phyloP scores from a whole-genome alignment of 495 filamentous ascomycete genomes.

The Podospora sp. region DNA sequence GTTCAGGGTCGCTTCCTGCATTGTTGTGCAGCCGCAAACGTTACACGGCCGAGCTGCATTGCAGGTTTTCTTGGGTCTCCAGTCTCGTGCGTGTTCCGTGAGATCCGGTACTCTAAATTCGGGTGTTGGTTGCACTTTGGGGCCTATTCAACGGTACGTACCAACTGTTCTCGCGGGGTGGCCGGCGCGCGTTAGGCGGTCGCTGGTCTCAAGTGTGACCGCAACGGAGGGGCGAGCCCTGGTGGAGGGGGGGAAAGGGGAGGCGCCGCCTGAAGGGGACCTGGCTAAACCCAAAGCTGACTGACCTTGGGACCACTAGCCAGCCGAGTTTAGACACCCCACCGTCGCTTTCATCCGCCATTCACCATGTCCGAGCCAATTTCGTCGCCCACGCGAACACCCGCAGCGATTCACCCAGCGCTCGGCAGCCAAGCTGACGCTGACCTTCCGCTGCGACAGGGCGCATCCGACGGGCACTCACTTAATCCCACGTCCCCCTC shows the following conservation, averaged over 20 bases:
- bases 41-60: constrained; percentile 22
- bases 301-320: neutral
- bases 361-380: constrained; percentile 39
- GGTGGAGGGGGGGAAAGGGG: neutral
- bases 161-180: neutral
- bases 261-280: constrained; percentile 1
- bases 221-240: neutral
- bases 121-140: neutral
- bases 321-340: constrained; percentile 30
- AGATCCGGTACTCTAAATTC: constrained; percentile 14
- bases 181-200: neutral
- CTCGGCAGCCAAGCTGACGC: constrained; percentile 31
- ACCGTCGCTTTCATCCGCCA: constrained; percentile 12
- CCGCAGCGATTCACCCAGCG: constrained; percentile 43
- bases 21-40: constrained; percentile 20
- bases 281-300: constrained; percentile 10
- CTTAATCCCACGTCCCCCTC: constrained; percentile 27
- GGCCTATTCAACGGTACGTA: constrained; percentile 4
- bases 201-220: neutral
- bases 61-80: constrained; percentile 3
- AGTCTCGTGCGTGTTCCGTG: constrained; percentile 11
- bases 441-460: constrained; percentile 26
- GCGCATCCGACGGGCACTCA: constrained; percentile 22
- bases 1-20: constrained; percentile 27
- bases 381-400: constrained; percentile 35